Evolutionary conservation across 345 rosid species (phyloP).

Genomic region (Populus simonii): DNA sequence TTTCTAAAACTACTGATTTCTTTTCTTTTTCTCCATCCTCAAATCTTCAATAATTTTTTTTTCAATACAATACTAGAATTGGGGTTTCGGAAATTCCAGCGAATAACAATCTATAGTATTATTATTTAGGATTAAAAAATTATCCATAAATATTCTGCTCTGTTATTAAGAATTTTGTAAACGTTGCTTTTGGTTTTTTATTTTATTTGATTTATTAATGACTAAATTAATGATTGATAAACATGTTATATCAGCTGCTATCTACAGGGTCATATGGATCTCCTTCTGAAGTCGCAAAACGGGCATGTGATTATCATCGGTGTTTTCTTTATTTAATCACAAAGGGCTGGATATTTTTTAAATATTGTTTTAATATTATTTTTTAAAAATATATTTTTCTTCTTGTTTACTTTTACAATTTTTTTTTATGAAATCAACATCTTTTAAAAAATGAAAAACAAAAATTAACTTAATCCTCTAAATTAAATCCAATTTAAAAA

Average conservation of each 20-base stretch:
- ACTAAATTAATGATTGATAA: not conserved
- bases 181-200: not conserved
- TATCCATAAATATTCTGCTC: not conserved
- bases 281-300: conserved; percentile 1
- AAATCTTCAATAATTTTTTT: too few relatives aligned
- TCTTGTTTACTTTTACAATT: too few relatives aligned
- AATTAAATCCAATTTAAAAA: too few relatives aligned
- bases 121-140: not conserved
- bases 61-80: not conserved
- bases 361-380: too few relatives aligned
- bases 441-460: too few relatives aligned
- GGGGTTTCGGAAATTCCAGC: not conserved
- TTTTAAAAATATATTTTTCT: too few relatives aligned
- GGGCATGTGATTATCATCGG: conserved; percentile 33
- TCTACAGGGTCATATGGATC: conserved; percentile 6
- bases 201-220: too few relatives aligned
- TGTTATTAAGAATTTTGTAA: not conserved
- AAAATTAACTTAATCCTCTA: too few relatives aligned
- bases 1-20: too few relatives aligned
- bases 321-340: conserved; percentile 87
- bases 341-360: conserved; percentile 25
- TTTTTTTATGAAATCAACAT: too few relatives aligned
- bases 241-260: not conserved
- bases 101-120: too few relatives aligned
- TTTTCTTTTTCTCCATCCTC: not conserved